Evolutionary conservation across 345 rosid genomes (phyloP).

Genomic region (Eucalyptus curtisii): DNA sequence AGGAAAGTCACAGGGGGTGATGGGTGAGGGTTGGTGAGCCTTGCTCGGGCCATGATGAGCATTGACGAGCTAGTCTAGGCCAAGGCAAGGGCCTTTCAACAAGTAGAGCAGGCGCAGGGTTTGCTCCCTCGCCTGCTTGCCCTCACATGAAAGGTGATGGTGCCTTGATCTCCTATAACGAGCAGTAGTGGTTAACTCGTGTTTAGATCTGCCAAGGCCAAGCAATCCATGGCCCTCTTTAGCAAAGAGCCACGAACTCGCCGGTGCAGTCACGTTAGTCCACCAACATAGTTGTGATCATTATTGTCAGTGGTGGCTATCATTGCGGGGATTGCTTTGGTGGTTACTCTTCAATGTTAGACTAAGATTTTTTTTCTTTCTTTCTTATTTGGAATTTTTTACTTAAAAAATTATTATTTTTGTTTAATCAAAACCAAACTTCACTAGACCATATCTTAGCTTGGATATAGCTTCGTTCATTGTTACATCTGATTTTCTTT

Average conservation of each 20-base stretch:
- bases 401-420: neutral
- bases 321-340: neutral
- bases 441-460: neutral
- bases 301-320: neutral
- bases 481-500: neutral
- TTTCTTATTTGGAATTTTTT: neutral
- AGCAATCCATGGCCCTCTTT: neutral
- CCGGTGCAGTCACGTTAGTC: neutral
- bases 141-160: neutral
- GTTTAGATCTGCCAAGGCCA: rapidly evolving
- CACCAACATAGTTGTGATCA: neutral
- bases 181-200: rapidly evolving
- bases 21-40: neutral
- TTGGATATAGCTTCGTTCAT: neutral
- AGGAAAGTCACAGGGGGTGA: neutral
- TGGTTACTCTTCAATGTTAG: neutral
- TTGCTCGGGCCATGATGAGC: neutral
- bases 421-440: neutral
- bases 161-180: neutral
- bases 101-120: neutral
- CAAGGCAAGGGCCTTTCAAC: neutral
- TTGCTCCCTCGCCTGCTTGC: neutral
- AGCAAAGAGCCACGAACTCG: neutral
- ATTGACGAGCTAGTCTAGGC: neutral
- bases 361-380: neutral